These are phyloP conservation scores for Aureobasidium sp. DNA, from an alignment of 2,329 filamentous ascomycete species.

Conservation along the genomic window DNA sequence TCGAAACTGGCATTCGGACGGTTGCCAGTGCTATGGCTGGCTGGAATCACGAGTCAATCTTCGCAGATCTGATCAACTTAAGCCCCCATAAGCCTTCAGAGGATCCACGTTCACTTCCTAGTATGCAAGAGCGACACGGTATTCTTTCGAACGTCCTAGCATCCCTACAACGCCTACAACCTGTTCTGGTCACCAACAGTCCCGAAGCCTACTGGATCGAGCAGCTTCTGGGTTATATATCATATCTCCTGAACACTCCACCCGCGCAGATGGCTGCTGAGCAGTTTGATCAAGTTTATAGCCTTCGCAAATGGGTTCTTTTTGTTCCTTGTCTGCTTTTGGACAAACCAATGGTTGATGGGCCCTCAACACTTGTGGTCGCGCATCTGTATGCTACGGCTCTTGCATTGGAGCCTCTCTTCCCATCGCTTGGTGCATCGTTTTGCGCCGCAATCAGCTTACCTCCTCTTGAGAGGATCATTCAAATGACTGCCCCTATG, in stretches of 20 bases:
- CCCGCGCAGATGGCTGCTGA: constrained; percentile 56
- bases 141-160: constrained; percentile 36
- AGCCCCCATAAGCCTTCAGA: constrained; percentile 1
- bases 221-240: constrained; percentile 42
- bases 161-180: constrained; percentile 38
- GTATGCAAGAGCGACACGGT: constrained; percentile 14
- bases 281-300: constrained; percentile 84
- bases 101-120: neutral
- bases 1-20: constrained; percentile 85
- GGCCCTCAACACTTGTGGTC: constrained; percentile 73
- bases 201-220: constrained; percentile 43
- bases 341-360: constrained; percentile 66
- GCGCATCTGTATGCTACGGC: constrained; percentile 89
- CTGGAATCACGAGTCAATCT: constrained; percentile 85
- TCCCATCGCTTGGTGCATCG: constrained; percentile 81
- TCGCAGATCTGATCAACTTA: constrained; percentile 64
- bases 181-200: constrained; percentile 38
- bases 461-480: constrained; percentile 78
- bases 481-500: constrained; percentile 64
- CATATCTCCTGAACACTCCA: constrained; percentile 36
- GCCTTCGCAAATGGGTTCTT: constrained; percentile 86
- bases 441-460: constrained; percentile 67
- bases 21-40: constrained; percentile 87
- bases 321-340: constrained; percentile 86
- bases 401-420: constrained; percentile 80